Evolutionary conservation across 2,329 filamentous ascomycete species (phyloP), one percentile per base, ranked within the genome.

Genomic region (Verticillium longisporum): DNA sequence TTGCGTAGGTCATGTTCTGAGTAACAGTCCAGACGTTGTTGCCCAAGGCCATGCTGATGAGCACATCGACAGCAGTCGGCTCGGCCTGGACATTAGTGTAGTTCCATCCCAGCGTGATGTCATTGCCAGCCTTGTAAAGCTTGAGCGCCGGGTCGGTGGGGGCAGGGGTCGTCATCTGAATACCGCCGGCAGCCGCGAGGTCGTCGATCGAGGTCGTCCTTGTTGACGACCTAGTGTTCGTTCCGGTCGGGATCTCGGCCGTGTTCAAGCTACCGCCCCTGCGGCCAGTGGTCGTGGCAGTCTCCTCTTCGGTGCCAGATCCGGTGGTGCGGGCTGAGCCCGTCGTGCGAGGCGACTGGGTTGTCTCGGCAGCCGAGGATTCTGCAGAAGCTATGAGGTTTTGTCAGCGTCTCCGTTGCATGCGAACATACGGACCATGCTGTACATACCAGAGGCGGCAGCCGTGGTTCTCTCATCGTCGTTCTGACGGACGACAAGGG

Each of bases 31-130:
- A 88, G 2, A 84, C 81, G 63, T 78, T 76, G 21, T 76, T 72
- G 55, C 78, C 81, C 7, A 71, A 71, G 50, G 80, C 80, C 75
- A 83, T 86, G 65, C 82, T 83, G 37, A 85, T 77, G 61, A 87
- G 71, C 14, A 88, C 76, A 65, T 88, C 84, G 61, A 89, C 69
- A 50, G 84, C 85, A 3, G 82, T 85, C 1, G 86, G 86, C 1
- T 77, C 82, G 32, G 75, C 83, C 60, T 79, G 76, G 34, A 89
- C 71, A 55, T 80, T 81, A 3, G 86, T 88, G 75, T 88, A 88
- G 74, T 88, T 88, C 85, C 85, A 89, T 56, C 74, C 79, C 72
- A 83, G 85, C 14, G 84, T 88, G 54, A 87, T 75, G 55, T 76
- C 76, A 68, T 87, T 80, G 63, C 83, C 82, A 63, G 88, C 84